A percentile compares a stretch with the other conserved stretches of the same genome.
Evolutionary conservation across 2,329 filamentous ascomycete species (phyloP).

Genomic region (Madurella mycetomatis): DNA sequence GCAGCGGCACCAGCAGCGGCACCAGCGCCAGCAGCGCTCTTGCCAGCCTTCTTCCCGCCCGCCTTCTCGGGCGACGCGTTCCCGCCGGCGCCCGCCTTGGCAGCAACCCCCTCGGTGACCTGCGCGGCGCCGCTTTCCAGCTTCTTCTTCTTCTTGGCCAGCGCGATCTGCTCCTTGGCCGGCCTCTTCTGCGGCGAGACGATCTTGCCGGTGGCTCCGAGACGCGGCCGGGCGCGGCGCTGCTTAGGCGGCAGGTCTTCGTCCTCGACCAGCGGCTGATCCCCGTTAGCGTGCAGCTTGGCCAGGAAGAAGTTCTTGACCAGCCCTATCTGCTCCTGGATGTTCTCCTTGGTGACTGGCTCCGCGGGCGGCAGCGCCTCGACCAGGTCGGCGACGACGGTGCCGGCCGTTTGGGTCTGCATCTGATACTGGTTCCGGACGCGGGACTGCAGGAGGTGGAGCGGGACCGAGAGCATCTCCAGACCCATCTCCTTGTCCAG

Average conservation of each 20-base stretch:
- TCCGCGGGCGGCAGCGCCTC: slow-evolving; percentile 65
- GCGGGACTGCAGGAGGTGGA: slow-evolving; percentile 88
- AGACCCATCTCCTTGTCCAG: slow-evolving; percentile 87
- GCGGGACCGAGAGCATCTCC: slow-evolving; percentile 81
- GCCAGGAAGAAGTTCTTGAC: slow-evolving; percentile 87
- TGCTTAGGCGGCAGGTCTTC: slow-evolving; percentile 94
- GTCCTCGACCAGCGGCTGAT: slow-evolving; percentile 84
- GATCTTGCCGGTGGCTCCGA: slow-evolving; percentile 75
- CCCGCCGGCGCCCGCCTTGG: slow-evolving; percentile 26
- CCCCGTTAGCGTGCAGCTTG: slow-evolving; percentile 78
- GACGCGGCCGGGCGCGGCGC: slow-evolving; percentile 63
- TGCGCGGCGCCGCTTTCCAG: slow-evolving; percentile 50
- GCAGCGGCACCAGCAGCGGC: neutral
- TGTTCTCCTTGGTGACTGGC: slow-evolving; percentile 71
- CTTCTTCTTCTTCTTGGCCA: slow-evolving; percentile 87
- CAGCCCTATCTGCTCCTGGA: slow-evolving; percentile 77
- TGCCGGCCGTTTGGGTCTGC: slow-evolving; percentile 57
- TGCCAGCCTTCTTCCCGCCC: slow-evolving; percentile 44
- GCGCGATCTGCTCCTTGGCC: slow-evolving; percentile 73
- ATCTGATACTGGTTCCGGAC: slow-evolving; percentile 82
- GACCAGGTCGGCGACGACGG: slow-evolving; percentile 59
- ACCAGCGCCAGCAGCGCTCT: slow-evolving; percentile 19
- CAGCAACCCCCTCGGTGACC: slow-evolving; percentile 41
- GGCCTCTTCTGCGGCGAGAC: slow-evolving; percentile 78
- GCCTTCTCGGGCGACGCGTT: slow-evolving; percentile 34